These are phyloP conservation scores for Lactuca saligna DNA, from an alignment of 129 eudicot genomes.

Conservation along the genomic window DNA sequence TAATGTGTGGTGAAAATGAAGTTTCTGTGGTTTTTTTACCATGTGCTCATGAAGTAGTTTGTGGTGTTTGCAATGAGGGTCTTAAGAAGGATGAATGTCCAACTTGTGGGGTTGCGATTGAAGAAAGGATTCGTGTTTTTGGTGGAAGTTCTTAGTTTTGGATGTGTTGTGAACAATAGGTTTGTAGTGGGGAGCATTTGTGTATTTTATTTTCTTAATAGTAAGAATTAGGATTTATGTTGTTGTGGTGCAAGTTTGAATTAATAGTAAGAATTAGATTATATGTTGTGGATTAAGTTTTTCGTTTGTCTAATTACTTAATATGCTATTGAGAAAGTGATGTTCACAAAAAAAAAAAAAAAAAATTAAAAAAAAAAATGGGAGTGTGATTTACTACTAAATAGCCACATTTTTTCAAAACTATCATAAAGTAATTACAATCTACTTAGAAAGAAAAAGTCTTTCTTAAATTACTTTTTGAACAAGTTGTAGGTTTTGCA, in stretches of 20 bases:
- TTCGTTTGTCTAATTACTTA: background rate
- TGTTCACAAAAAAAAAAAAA: too few relatives aligned
- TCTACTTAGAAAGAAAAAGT: too few relatives aligned
- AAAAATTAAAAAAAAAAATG: too few relatives aligned
- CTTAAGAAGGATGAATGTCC: conserved; percentile 20
- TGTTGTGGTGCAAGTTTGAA: conserved; percentile 1
- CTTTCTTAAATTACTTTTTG: too few relatives aligned
- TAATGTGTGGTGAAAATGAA: conserved; percentile 63
- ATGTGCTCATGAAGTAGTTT: conserved; percentile 69
- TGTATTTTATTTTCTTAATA: background rate
- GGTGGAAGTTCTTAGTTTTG: conserved; percentile 12
- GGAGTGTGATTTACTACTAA: too few relatives aligned
- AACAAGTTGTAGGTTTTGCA: too few relatives aligned
- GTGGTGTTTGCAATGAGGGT: conserved; percentile 8
- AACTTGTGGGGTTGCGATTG: conserved; percentile 7
- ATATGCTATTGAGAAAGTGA: too few relatives aligned
- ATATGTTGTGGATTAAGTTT: background rate
- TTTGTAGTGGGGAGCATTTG: background rate
- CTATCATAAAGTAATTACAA: too few relatives aligned
- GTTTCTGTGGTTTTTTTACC: conserved; percentile 76
- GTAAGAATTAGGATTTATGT: background rate
- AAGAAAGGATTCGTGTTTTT: conserved; percentile 28
- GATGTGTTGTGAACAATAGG: conserved; percentile 1
- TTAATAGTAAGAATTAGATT: background rate
- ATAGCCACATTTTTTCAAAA: too few relatives aligned